Base-by-base conservation (phyloP, 2,329 filamentous ascomycete species). In the Colletotrichum limetticola region DNA sequence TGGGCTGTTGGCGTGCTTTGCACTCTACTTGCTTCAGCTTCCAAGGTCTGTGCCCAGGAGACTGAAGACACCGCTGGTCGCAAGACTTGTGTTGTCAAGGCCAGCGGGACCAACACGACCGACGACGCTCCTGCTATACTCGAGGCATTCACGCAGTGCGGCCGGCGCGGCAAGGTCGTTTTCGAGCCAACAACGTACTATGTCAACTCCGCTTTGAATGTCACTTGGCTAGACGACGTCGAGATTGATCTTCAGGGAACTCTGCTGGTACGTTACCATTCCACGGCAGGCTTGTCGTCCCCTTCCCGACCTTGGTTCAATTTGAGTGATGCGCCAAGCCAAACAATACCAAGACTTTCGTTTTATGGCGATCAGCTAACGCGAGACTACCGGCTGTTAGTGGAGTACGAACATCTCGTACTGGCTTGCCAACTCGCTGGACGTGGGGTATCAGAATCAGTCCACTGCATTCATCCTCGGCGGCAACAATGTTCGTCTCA, bases 371-470 rank as follows among this genome's bases (percentile, higher is more conserved):
- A 24, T 14, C 19, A 28, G 16, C 66, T 65, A 26, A 65, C 37
- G 16, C 2, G 1, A 49, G 28, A n/a, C n/a, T 53, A 4, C 26
- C 7, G 5, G n/a, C 11, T 35, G 3, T 0, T 35, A 70, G 79
- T 84, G 83, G 79, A 79, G 79, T 9, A 81, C 81, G 1, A 78
- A 85, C 60, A 83, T 86, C 9, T 67, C 78, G 8, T 87, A 87
- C 77, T 87, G 85, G 85, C 80, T 86, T 1, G 78, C 79, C 11
- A 78, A 86, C 66, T 85, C 83, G 1, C 77, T 86, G 28, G 78
- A 82, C 0, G 81, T 87, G 0, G 84, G 83, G 7, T 86, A 85
- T 65, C 85, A 87, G 72, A 85, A 87, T 69, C 85, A 86, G 65
- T 84, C 83, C 1, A 83, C 84, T 0, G 85, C 85, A 1, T 86